Evolutionary conservation across 805 yeast species (phyloP), one percentile per base, ranked within the genome.

Genomic region (Saturnispora sanitii): DNA sequence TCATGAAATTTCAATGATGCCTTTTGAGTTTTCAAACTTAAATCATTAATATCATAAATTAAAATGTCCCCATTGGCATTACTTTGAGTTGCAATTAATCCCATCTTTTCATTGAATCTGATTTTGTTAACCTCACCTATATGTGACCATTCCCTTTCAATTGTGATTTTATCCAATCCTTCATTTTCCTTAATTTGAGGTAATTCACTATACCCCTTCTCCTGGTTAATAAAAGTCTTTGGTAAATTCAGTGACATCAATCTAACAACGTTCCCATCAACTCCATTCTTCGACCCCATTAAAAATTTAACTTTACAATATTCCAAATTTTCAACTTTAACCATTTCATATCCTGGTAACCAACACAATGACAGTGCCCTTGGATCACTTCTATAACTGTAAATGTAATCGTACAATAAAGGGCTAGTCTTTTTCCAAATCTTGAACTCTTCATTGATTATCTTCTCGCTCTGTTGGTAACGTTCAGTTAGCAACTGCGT

Each of bases 351-450:
- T 37, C 67, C 71, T 1, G 82, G 81, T 27, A 82, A 62, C 77
- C 86, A 82, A 48, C 79, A 75, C 15, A 82, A 70, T 0, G 87
- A 67, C 45, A 83, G 60, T 13, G 85, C 75, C 1, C 94, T 94
- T 73, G 78, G 78, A 39, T 75, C 71, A 20, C 78, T 62, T 7
- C 81, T 76, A 36, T 71, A 72, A 3, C 92, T 80, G 46, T 82
- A 78, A 35, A 85, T 65, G 46, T 80, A 71, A 49, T 79, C 83
- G 58, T 85, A 85, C 45, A 85, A 64, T 48, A 82, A 65, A 3
- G 94, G 94, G 12, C 82, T 79, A 2, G 90, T 73, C 53, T 84
- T 83, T 57, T 84, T 85, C 95, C 95, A 85, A 43, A 79, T 73
- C 50, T 75, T 75, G 66, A 71, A 82, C 61, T 82, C 92, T 58